These are phyloP conservation scores for Isochrysis galbana DNA, from an alignment of 78 protist species.

Conservation along the genomic window DNA sequence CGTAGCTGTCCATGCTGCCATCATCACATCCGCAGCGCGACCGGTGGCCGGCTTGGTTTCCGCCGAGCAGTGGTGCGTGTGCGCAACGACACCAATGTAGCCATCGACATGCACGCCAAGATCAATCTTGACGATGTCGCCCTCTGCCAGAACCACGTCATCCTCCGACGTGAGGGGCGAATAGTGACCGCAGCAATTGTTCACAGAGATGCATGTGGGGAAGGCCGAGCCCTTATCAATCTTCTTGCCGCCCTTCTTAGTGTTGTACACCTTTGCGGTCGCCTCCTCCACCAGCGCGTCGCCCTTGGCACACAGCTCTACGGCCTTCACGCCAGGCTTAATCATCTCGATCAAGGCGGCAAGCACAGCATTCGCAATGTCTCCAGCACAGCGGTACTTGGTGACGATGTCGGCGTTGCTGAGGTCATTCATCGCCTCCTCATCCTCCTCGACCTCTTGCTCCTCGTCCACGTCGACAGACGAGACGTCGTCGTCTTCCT, in stretches of 20 bases:
- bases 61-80: slow-evolving; percentile 80
- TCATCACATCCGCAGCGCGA: slow-evolving; percentile 81
- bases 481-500: neutral
- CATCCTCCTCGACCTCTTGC: neutral
- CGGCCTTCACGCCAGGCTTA: neutral
- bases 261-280: neutral
- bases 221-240: slow-evolving; percentile 90
- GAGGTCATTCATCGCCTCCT: slow-evolving; percentile 28
- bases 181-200: slow-evolving; percentile 91
- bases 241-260: neutral
- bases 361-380: slow-evolving; percentile 56
- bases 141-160: slow-evolving; percentile 57
- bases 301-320: neutral
- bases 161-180: slow-evolving; percentile 80
- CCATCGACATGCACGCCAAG: slow-evolving; percentile 96
- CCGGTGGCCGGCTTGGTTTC: slow-evolving; percentile 55
- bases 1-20: slow-evolving; percentile 89
- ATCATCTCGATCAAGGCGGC: neutral
- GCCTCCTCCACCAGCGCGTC: neutral
- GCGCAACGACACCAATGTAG: slow-evolving; percentile 75
- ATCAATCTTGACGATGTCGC: slow-evolving; percentile 95
- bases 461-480: neutral
- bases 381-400: slow-evolving; percentile 70
- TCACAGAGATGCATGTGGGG: slow-evolving; percentile 94
- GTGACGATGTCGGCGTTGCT: slow-evolving; percentile 56